Evolutionary conservation across 2,329 filamentous ascomycete species (phyloP).

Genomic region (Diaporthe vaccinii): DNA sequence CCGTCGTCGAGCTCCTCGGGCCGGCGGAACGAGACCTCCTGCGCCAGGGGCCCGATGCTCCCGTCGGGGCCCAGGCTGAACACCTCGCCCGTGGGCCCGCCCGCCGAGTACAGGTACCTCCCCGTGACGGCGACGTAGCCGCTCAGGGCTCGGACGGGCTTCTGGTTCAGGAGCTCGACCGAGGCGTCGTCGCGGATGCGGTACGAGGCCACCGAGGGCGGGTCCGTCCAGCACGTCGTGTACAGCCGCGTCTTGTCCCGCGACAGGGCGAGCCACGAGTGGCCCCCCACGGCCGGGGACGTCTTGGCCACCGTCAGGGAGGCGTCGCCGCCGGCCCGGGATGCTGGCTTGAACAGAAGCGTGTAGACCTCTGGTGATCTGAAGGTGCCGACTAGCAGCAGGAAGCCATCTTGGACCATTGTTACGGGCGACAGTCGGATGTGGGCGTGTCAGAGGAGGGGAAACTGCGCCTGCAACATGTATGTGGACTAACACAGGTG

Average conservation of each 20-base stretch:
- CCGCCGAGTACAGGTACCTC: conserved; percentile 37
- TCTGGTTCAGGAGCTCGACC: conserved; percentile 36
- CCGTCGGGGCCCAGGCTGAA: conserved; percentile 37
- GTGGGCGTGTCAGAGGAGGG: conserved; percentile 3
- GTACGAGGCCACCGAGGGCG: conserved; percentile 41
- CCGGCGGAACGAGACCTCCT: conserved; percentile 41
- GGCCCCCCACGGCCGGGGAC: conserved; percentile 37
- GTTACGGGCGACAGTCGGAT: neutral
- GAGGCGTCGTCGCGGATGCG: conserved; percentile 25
- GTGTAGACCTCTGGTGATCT: conserved; percentile 36
- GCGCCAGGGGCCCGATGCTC: conserved; percentile 37
- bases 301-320: conserved; percentile 35
- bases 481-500: conserved; percentile 23
- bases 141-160: conserved; percentile 34
- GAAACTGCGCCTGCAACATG: neutral
- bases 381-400: conserved; percentile 40
- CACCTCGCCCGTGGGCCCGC: conserved; percentile 40
- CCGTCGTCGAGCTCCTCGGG: conserved; percentile 39
- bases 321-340: neutral
- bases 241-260: conserved; percentile 40
- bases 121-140: conserved; percentile 39
- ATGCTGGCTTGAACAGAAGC: conserved; percentile 35
- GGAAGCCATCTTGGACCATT: conserved; percentile 37
- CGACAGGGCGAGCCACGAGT: conserved; percentile 43
- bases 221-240: conserved; percentile 40